phyloP scores from a whole-genome alignment of 148 eudicot species.

The Arctostaphylos glauca region DNA sequence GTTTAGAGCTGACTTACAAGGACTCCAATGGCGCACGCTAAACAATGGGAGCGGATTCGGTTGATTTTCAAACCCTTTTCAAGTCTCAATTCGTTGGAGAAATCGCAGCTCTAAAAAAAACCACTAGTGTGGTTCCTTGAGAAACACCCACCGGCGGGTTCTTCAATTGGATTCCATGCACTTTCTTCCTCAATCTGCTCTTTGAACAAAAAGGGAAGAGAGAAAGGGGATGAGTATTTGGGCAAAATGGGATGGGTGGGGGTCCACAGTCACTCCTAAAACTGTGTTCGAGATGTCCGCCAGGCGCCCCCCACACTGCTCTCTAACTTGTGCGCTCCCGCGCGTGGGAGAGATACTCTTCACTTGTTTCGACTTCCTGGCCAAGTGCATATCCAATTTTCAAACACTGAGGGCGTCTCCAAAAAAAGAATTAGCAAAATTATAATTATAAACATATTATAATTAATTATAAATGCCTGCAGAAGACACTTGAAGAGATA shows the following conservation, averaged over 20 bases:
- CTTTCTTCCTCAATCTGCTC: neutral
- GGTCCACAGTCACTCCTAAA: neutral
- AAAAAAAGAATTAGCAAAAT: no score
- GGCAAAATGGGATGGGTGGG: neutral
- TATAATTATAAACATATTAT: no score
- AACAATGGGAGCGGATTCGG: slow-evolving; percentile 15
- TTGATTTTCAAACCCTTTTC: slow-evolving; percentile 1
- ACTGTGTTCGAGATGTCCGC: slow-evolving; percentile 14
- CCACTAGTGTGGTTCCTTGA: neutral
- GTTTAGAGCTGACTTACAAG: slow-evolving; percentile 32
- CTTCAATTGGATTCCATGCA: slow-evolving; percentile 7
- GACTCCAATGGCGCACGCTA: slow-evolving; percentile 20
- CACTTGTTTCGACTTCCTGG: neutral
- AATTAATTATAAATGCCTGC: no score
- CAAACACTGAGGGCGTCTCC: no score
- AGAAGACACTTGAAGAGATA: no score
- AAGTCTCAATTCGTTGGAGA: slow-evolving; percentile 21
- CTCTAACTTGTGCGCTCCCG: neutral
- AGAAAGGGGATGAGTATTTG: neutral
- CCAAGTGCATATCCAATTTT: no score
- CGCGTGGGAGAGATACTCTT: neutral
- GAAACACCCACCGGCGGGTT: slow-evolving; percentile 1
- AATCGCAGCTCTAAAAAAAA: slow-evolving; percentile 8
- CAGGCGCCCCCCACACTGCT: neutral
- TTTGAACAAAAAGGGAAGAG: neutral